Base-by-base conservation (phyloP, 2,329 filamentous ascomycete genomes). In the Aschersonia sp. region DNA sequence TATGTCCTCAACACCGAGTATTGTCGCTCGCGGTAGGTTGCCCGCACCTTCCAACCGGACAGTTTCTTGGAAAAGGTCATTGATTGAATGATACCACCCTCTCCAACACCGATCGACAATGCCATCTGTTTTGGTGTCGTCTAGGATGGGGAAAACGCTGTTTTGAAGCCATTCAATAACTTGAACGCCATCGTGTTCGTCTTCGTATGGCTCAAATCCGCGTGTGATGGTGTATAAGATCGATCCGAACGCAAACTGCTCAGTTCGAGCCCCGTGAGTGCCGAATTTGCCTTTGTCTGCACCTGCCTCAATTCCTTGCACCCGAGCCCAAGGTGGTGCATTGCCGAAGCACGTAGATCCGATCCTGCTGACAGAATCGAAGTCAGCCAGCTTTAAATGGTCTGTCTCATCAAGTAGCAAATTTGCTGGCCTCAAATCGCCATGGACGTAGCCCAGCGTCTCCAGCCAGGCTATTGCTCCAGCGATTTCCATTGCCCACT, bases 321-420 rank as follows among this genome's bases (percentile, higher is more conserved):
- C 7, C 7, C 7, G 12, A 12, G 32, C 7, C 32, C 32, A 38
- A 7, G 32, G 32, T 12, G 32, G 32, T 9, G 32, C 7, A 12
- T 9, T 7, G 7, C 32, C 32, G 32, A 12, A 12, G 12, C 12
- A 7, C 32, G 12, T 9, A 12, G 7, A 7, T 38, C 32, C 32
- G 12, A 38, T 10, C 45, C 31, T 46, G 30, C 20, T 28, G n/a
- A n/a, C 5, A 35, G 32, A 30, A 35, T 46, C 35, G 41, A 46
- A 46, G 45, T 46, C 45, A 9, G n/a, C 45, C 45, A 46, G 38
- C 45, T 46, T 40, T 12, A 46, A 5, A 30, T 46, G 35, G 9
- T 41, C 45, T 12, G 40, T 35, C n/a, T 31, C 40, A 35, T 46
- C 45, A 35, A 46, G 45, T 9, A 46, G 45, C 29, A 46, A 35